Percentiles rank a stretch among this genome's conserved stretches.
Conservation (phyloP, 768 basidiomycete genomes). For the Nevesoporus exiguus region DNA sequence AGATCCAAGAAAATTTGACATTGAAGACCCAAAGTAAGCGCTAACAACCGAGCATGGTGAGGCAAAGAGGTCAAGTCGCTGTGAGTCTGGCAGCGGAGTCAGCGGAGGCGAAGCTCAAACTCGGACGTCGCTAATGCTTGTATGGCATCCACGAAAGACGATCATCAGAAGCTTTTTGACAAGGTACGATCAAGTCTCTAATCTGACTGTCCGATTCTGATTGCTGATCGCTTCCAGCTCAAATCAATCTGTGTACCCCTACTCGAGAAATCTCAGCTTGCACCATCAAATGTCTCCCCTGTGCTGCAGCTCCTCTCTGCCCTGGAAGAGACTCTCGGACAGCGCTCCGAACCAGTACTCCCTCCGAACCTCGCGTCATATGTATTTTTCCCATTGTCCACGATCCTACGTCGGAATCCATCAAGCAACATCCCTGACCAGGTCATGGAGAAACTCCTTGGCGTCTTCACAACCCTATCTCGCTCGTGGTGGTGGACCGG, state of each 20-base stretch:
- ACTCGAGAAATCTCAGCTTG: slow-evolving; percentile 64
- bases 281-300: slow-evolving; percentile 47
- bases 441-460: slow-evolving; percentile 70
- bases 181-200: slow-evolving; percentile 27
- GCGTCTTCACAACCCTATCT: slow-evolving; percentile 54
- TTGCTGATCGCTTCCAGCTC: slow-evolving; percentile 30
- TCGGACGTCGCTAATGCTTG: not conserved
- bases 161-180: slow-evolving; percentile 35
- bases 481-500: slow-evolving; percentile 85
- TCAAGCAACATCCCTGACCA: slow-evolving; percentile 71
- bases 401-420: slow-evolving; percentile 74
- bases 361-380: slow-evolving; percentile 71
- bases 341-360: slow-evolving; percentile 42
- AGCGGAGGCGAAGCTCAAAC: not conserved
- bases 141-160: slow-evolving; percentile 20
- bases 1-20: not conserved
- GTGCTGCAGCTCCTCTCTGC: slow-evolving; percentile 52
- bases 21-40: not conserved
- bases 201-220: not conserved
- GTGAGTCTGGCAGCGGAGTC: not conserved
- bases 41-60: not conserved
- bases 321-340: slow-evolving; percentile 47
- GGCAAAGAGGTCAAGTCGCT: not conserved
- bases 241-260: slow-evolving; percentile 82
- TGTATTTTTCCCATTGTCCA: slow-evolving; percentile 82